phyloP scores from a whole-genome alignment of 208 protist genomes.

The Acanthamoeba healyi region DNA sequence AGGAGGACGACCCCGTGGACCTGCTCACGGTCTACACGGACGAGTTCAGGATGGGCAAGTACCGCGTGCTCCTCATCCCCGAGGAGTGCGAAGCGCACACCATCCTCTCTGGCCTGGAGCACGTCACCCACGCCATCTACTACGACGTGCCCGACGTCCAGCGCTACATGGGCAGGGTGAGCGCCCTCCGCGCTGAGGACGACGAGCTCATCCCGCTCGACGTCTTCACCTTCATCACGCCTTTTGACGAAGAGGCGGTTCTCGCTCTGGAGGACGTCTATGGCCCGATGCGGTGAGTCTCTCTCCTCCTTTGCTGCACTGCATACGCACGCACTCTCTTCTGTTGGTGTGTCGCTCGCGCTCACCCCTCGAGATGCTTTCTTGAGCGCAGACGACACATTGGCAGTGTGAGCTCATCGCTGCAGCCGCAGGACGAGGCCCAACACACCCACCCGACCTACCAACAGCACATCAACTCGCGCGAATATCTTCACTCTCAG shows the following conservation, averaged over 20 bases:
- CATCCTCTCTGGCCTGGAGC: not conserved
- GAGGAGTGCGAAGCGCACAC: not conserved
- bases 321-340: not conserved
- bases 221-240: slow-evolving; percentile 22
- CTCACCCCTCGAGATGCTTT: no score
- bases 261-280: not conserved
- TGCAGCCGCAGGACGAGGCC: not conserved
- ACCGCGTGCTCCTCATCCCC: not conserved
- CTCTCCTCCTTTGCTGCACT: not conserved
- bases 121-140: slow-evolving; percentile 12
- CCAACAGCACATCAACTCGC: not conserved
- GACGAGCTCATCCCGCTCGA: not conserved
- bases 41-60: slow-evolving; percentile 23
- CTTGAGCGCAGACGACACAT: slow-evolving; percentile 35
- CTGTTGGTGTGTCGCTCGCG: no score
- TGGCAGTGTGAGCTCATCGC: not conserved
- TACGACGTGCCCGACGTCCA: not conserved
- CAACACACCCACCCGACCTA: not conserved
- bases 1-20: slow-evolving; percentile 20
- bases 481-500: not conserved
- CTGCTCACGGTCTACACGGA: not conserved
- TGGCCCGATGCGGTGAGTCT: not conserved
- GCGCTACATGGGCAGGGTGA: not conserved
- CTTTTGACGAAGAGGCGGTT: not conserved
- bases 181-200: not conserved